These are phyloP conservation scores for Globisporangium polare DNA, from an alignment of 352 stramenopile species.

Conservation along the genomic window DNA sequence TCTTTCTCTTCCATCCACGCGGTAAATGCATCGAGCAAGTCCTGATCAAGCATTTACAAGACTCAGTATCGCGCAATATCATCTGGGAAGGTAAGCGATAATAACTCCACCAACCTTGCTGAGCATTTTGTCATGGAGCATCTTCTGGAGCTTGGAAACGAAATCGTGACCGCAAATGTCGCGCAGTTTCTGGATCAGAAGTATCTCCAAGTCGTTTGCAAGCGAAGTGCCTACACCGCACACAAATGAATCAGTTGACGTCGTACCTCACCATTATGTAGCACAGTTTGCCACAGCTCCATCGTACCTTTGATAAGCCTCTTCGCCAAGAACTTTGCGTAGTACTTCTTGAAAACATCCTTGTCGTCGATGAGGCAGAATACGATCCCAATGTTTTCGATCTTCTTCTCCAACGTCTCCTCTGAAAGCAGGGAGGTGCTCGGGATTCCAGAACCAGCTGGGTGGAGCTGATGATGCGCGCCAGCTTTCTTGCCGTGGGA, in stretches of 20 bases:
- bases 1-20: slow-evolving; percentile 72
- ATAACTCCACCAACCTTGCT: slow-evolving; percentile 50
- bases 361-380: slow-evolving; percentile 90
- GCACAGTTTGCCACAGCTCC: too few relatives aligned
- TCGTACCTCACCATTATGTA: not conserved
- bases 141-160: slow-evolving; percentile 87
- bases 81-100: not conserved
- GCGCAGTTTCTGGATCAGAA: slow-evolving; percentile 79
- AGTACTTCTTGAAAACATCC: slow-evolving; percentile 89
- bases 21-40: slow-evolving; percentile 60
- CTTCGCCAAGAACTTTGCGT: slow-evolving; percentile 82
- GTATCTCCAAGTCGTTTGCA: slow-evolving; percentile 70
- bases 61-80: not conserved
- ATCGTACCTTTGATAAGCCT: slow-evolving; percentile 78
- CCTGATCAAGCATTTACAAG: slow-evolving; percentile 24
- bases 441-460: slow-evolving; percentile 19
- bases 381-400: slow-evolving; percentile 78
- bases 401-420: slow-evolving; percentile 70
- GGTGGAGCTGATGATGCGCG: slow-evolving; percentile 19
- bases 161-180: slow-evolving; percentile 86
- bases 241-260: not conserved
- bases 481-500: slow-evolving; percentile 49
- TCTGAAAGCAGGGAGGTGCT: slow-evolving; percentile 38
- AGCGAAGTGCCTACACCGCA: slow-evolving; percentile 43
- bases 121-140: slow-evolving; percentile 83